These are phyloP conservation scores for Fusarium pilosicola DNA, from an alignment of 2,329 filamentous ascomycete species.

Conservation along the genomic window DNA sequence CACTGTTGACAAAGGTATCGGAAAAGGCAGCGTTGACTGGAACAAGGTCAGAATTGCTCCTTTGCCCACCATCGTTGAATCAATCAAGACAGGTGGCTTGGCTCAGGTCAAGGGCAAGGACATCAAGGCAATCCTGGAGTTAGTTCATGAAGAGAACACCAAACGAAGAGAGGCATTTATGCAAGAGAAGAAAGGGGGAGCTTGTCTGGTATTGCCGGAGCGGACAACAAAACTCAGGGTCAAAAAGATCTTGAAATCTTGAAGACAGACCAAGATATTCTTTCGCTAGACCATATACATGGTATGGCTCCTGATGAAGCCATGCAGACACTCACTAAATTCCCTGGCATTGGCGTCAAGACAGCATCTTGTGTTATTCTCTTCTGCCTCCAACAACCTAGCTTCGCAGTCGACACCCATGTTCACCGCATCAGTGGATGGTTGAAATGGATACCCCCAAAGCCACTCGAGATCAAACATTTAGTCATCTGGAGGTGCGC, in stretches of 20 bases:
- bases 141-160: constrained; percentile 42
- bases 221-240: constrained; percentile 39
- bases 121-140: constrained; percentile 41
- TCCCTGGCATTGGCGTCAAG: constrained; percentile 44
- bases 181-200: constrained; percentile 36
- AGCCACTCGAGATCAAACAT: constrained; percentile 41
- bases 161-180: constrained; percentile 39
- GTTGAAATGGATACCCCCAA: constrained; percentile 43
- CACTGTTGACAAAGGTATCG: constrained; percentile 38
- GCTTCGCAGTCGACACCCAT: constrained; percentile 45
- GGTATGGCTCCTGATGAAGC: constrained; percentile 43
- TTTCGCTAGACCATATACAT: constrained; percentile 43
- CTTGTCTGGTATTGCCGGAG: constrained; percentile 23
- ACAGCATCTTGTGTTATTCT: constrained; percentile 45
- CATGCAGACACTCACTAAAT: constrained; percentile 43
- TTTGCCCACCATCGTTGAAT: constrained; percentile 62
- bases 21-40: constrained; percentile 43
- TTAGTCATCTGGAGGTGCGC: constrained; percentile 43
- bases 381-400: constrained; percentile 43
- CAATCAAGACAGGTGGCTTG: constrained; percentile 65
- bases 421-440: constrained; percentile 42
- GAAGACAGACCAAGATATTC: constrained; percentile 40
- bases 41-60: constrained; percentile 40
- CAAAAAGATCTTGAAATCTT: constrained; percentile 44
- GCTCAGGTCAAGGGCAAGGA: constrained; percentile 43